These are phyloP conservation scores for Calamus simplicifolius DNA, from an alignment of 176 grass and related monocot species.

Conservation along the genomic window DNA sequence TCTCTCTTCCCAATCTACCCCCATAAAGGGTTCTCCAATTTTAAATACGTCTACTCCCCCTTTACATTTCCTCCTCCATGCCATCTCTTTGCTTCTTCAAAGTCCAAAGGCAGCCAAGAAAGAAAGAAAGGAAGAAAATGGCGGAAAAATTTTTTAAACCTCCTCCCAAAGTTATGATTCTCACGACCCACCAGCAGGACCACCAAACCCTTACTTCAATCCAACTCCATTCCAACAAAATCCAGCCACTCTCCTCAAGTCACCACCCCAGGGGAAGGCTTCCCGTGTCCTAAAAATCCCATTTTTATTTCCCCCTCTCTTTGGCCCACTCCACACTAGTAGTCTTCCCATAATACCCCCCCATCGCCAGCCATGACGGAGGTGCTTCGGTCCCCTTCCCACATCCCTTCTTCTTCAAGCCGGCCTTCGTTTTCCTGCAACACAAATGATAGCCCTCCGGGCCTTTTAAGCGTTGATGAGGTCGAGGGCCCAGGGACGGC, in stretches of 20 bases:
- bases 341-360: background rate
- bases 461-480: slow-evolving; percentile 32
- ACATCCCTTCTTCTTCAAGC: slow-evolving; percentile 20
- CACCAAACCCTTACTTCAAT: slow-evolving; percentile 74
- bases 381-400: slow-evolving; percentile 42
- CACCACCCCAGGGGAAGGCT: slow-evolving; percentile 7
- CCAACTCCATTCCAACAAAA: slow-evolving; percentile 62
- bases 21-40: no score
- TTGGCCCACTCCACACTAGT: slow-evolving; percentile 31
- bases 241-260: slow-evolving; percentile 14
- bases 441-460: slow-evolving; percentile 24
- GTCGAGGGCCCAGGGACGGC: slow-evolving; percentile 12
- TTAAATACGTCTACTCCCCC: no score
- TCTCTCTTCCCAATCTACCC: no score
- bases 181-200: slow-evolving; percentile 16
- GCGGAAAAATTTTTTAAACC: slow-evolving; percentile 14
- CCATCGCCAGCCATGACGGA: slow-evolving; percentile 26
- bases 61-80: no score
- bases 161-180: slow-evolving; percentile 29
- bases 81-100: background rate
- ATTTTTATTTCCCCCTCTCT: slow-evolving; percentile 1
- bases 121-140: slow-evolving; percentile 12
- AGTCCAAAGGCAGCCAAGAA: background rate
- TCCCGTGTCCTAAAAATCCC: slow-evolving; percentile 27
- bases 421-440: slow-evolving; percentile 1